Conservation (phyloP, 257 asterid species). For the Capsicum chinense region DNA sequence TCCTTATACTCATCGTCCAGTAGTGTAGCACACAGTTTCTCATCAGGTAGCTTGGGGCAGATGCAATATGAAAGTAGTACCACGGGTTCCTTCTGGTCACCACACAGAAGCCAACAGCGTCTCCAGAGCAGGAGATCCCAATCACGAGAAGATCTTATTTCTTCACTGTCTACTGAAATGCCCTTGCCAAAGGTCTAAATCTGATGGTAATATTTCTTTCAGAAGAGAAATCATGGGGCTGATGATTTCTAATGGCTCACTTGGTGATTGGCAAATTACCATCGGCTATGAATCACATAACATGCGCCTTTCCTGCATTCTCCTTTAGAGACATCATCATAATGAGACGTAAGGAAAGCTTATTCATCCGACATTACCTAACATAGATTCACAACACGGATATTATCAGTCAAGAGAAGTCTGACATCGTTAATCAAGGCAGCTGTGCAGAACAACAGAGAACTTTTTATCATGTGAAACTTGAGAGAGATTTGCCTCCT, state of each 20-base stretch:
- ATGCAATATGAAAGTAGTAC: conserved; percentile 48
- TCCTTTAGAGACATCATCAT: background rate
- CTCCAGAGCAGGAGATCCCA: conserved; percentile 69
- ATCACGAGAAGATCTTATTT: conserved; percentile 85
- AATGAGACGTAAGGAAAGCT: background rate
- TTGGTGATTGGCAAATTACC: background rate
- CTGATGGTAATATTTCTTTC: background rate
- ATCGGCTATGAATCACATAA: conserved; percentile 4
- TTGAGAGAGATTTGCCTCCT: background rate
- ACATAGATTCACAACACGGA: conserved; percentile 14
- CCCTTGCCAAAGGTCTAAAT: conserved; percentile 56
- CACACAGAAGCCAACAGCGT: conserved; percentile 50
- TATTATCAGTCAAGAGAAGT: conserved; percentile 1
- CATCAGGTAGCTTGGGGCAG: conserved; percentile 67
- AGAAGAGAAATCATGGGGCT: background rate
- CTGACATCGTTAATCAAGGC: background rate
- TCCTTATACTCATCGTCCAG: conserved; percentile 74
- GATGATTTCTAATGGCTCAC: conserved; percentile 23
- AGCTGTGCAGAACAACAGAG: background rate
- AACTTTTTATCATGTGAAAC: background rate
- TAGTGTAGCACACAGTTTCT: conserved; percentile 79
- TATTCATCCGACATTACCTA: conserved; percentile 3
- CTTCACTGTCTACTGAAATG: conserved; percentile 66
- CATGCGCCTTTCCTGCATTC: background rate
- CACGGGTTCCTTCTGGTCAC: conserved; percentile 52